Evolutionary conservation across 805 yeast genomes (phyloP), one percentile per base, ranked within the genome.

Genomic region (Pichia paraexigua): DNA sequence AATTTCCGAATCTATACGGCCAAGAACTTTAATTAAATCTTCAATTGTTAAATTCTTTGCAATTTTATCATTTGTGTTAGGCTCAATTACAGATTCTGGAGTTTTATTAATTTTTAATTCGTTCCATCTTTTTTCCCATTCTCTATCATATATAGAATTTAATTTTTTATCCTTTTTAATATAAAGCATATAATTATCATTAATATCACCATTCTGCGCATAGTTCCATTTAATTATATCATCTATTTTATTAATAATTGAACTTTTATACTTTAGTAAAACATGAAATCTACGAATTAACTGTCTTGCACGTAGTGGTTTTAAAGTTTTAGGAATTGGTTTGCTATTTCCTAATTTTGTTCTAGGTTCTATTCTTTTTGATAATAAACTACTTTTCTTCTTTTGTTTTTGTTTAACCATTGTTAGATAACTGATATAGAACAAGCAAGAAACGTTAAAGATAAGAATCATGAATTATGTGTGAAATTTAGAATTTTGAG

Each of bases 281-380:
- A 80, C 76, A 65, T 90, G 97, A 57, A 80, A 89, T 41, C 89
- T 67, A 50, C 96, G 75, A 27, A 91, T 91, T 21, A 91, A 73
- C 59, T 78, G 82, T 46, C 96, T 72, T 0, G 96, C 85, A 59
- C 80, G 73, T 43, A 76, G 74, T 4, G 89, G 95, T 65, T 84
- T 88, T 50, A 83, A 72, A 9, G 72, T 58, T 41, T 61, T 72
- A 2, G 83, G 81, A 10, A 28, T 15, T 13, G 45, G 22, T 50
- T 50, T 50, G 5, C 18, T 35, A 12, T 20, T 27, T 21, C 9
- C 11, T 3, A 11, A 18, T 45, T 32, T 25, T 7, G 47, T 44
- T 7, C 48, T 49, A 1, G 57, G 35, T 18, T 22, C 28, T 10
- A 13, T 39, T n/a, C 49, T 27, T 35, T 43, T 47, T 8, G 49